These are phyloP conservation scores for Simmondsia chinensis DNA, from an alignment of 148 eudicot species.

Conservation along the genomic window DNA sequence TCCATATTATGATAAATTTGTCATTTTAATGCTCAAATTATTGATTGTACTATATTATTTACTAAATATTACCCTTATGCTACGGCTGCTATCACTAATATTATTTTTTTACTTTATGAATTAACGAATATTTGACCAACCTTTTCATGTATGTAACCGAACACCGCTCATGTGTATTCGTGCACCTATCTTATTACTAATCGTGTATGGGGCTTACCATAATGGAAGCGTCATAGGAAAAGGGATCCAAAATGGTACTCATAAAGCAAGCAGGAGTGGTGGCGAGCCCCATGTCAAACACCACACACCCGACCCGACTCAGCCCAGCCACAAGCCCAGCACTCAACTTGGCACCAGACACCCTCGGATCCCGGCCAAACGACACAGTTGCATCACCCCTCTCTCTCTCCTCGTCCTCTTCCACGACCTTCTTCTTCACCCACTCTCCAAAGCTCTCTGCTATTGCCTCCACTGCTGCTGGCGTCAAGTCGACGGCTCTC, in stretches of 20 bases:
- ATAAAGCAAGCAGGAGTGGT: constrained; percentile 97
- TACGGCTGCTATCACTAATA: too few relatives aligned
- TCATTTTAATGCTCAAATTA: too few relatives aligned
- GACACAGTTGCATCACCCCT: constrained; percentile 42
- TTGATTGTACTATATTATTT: too few relatives aligned
- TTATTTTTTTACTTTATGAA: too few relatives aligned
- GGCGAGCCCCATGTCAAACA: constrained; percentile 82
- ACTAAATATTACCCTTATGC: too few relatives aligned
- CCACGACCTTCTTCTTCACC: constrained; percentile 29
- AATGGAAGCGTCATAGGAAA: constrained; percentile 68
- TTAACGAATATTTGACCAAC: too few relatives aligned
- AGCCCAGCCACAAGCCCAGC: constrained; percentile 75
- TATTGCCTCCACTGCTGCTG: constrained; percentile 76
- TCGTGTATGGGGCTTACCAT: constrained; percentile 40
- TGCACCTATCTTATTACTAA: too few relatives aligned
- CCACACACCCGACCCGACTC: constrained; percentile 51
- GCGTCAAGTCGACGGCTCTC: constrained; percentile 58
- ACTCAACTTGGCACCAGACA: constrained; percentile 54
- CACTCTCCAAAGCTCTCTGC: constrained; percentile 96
- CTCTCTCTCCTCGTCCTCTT: constrained; percentile 12
- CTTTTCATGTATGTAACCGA: too few relatives aligned
- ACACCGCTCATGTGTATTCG: too few relatives aligned
- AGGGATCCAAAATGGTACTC: constrained; percentile 78
- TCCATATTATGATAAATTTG: too few relatives aligned
- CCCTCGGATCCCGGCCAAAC: constrained; percentile 69